Conservation (phyloP, 352 stramenopile species). For the Thalassiosira ordinaria region DNA sequence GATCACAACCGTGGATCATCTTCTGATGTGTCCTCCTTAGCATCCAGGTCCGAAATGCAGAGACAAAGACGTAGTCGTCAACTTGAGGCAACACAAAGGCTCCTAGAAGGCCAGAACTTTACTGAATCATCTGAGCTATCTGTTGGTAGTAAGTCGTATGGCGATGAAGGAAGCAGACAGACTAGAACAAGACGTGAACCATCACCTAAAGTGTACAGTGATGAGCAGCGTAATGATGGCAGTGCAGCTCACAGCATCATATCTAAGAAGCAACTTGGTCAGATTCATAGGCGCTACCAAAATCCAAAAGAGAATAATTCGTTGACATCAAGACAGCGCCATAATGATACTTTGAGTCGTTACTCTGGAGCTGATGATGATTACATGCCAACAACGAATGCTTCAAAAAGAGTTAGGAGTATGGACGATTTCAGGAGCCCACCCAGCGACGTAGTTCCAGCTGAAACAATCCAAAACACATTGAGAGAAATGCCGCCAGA, state of each 20-base stretch:
- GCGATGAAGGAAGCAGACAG: not conserved
- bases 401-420: constrained; percentile 5
- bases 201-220: too few species aligned
- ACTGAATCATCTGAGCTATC: constrained; percentile 10
- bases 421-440: not conserved
- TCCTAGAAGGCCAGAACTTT: constrained; percentile 43
- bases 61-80: constrained; percentile 45
- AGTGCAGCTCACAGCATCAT: constrained; percentile 38
- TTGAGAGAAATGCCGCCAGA: constrained; percentile 33
- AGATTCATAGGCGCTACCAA: constrained; percentile 41
- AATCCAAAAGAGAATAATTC: constrained; percentile 8
- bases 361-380: not conserved
- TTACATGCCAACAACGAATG: not conserved
- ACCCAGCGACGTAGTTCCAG: constrained; percentile 12
- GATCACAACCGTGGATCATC: constrained; percentile 4
- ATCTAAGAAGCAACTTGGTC: constrained; percentile 49
- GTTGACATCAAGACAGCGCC: constrained; percentile 10
- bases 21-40: constrained; percentile 8
- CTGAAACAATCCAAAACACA: constrained; percentile 1
- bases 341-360: constrained; percentile 11
- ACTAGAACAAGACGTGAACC: too few species aligned
- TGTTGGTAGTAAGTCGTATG: not conserved
- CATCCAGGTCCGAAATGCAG: constrained; percentile 50
- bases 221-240: not conserved
- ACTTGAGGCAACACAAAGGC: constrained; percentile 56